Evolutionary conservation across 129 eudicot genomes (phyloP).

Genomic region (Saposhnikovia divaricata): DNA sequence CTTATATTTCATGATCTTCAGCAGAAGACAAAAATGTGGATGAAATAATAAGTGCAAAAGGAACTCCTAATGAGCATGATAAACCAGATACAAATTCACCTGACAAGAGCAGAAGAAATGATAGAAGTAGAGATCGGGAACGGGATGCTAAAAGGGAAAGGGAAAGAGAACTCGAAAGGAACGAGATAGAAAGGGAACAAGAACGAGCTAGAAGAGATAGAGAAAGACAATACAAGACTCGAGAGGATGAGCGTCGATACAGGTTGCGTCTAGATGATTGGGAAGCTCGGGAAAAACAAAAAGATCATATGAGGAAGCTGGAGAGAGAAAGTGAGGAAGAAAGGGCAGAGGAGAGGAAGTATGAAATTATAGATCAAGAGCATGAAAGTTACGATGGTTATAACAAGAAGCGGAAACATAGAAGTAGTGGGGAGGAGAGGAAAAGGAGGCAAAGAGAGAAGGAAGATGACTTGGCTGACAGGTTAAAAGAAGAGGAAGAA

Average conservation of each 20-base stretch:
- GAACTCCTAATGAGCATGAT: conserved; percentile 48
- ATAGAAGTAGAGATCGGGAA: conserved; percentile 59
- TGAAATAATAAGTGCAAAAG: conserved; percentile 53
- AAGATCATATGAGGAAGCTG: conserved; percentile 56
- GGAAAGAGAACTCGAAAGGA: conserved; percentile 84
- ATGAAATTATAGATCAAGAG: conserved; percentile 70
- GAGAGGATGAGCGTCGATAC: conserved; percentile 76
- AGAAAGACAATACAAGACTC: conserved; percentile 72
- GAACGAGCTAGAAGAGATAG: conserved; percentile 89
- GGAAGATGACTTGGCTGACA: conserved; percentile 85
- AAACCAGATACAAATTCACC: conserved; percentile 74
- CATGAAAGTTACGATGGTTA: conserved; percentile 63
- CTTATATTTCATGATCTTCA: neutral
- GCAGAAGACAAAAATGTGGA: conserved; percentile 69
- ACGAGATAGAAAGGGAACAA: conserved; percentile 89
- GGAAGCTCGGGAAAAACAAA: conserved; percentile 82
- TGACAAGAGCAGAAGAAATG: conserved; percentile 49
- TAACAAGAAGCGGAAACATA: conserved; percentile 68
- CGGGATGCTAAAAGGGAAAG: conserved; percentile 67
- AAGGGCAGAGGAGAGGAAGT: conserved; percentile 68
- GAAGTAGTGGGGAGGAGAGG: conserved; percentile 69
- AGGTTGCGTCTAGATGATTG: conserved; percentile 75
- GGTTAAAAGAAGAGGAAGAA: conserved; percentile 81
- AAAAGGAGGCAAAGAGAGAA: conserved; percentile 76
- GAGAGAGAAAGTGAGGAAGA: conserved; percentile 90